These are phyloP conservation scores for Euphorbia tirucalli DNA, from an alignment of 345 rosid species.

Conservation along the genomic window DNA sequence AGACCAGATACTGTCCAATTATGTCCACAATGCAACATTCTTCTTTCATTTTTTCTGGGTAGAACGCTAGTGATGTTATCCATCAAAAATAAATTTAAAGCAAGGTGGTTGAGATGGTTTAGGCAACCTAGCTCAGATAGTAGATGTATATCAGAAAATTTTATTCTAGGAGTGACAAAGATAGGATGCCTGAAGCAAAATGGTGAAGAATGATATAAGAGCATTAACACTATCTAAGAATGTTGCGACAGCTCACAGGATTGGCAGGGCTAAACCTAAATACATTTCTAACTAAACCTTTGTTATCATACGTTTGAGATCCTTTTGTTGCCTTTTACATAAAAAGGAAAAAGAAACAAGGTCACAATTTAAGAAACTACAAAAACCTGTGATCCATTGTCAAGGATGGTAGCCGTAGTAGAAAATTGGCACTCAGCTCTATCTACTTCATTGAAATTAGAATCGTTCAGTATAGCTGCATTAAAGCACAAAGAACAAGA, in stretches of 20 bases:
- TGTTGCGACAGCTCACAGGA: neutral
- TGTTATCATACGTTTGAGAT: neutral
- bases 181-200: no score
- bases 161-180: no score
- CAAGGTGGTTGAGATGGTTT: neutral
- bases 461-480: conserved; percentile 83
- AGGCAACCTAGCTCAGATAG: neutral
- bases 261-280: neutral
- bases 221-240: neutral
- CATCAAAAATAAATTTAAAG: neutral
- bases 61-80: neutral
- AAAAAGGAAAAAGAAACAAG: neutral
- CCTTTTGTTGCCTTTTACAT: neutral
- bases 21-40: neutral
- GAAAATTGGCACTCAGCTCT: conserved; percentile 89
- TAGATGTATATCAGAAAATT: no score
- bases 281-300: neutral
- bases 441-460: conserved; percentile 78
- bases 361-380: conserved; percentile 9
- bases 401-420: conserved; percentile 72
- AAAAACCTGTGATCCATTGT: conserved; percentile 83
- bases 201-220: neutral
- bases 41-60: neutral
- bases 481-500: conserved; percentile 19
- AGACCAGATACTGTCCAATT: neutral